Conservation (phyloP, 2,329 filamentous ascomycete genomes). For the Botrytis cinerea region DNA sequence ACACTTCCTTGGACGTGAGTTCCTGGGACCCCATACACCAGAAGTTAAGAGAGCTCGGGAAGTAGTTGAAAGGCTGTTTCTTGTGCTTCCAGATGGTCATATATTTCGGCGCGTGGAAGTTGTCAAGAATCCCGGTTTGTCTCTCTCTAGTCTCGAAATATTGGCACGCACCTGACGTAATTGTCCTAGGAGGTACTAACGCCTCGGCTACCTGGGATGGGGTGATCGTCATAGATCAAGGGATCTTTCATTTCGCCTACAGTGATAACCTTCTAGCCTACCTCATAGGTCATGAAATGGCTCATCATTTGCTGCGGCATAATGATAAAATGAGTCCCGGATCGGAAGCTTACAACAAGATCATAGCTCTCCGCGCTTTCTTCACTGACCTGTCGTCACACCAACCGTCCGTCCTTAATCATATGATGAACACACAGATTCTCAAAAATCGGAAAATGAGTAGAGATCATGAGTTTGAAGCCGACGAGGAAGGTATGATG, state of each 20-base stretch:
- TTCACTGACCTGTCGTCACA: background rate
- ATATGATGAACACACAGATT: too few species aligned
- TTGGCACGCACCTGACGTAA: background rate
- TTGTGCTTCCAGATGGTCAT: background rate
- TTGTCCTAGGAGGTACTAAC: background rate
- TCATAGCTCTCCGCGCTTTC: background rate
- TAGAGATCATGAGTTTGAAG: background rate
- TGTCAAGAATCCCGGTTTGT: background rate
- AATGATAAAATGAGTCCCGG: fast-evolving
- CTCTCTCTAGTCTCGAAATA: background rate
- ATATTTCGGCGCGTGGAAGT: background rate
- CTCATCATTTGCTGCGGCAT: slow-evolving; percentile 1
- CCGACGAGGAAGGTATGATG: background rate
- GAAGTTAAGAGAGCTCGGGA: background rate
- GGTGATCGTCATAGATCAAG: background rate
- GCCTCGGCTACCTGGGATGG: background rate
- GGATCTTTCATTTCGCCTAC: background rate
- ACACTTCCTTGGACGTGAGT: background rate
- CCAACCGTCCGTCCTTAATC: background rate
- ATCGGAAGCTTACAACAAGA: fast-evolving
- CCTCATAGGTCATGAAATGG: slow-evolving; percentile 10
- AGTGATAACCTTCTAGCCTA: background rate
- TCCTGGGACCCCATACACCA: background rate
- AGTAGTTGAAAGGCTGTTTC: background rate
- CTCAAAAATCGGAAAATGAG: background rate